Evolutionary conservation across 176 grass and related monocot genomes (phyloP).

Genomic region (Cenchrus fungigraminus): DNA sequence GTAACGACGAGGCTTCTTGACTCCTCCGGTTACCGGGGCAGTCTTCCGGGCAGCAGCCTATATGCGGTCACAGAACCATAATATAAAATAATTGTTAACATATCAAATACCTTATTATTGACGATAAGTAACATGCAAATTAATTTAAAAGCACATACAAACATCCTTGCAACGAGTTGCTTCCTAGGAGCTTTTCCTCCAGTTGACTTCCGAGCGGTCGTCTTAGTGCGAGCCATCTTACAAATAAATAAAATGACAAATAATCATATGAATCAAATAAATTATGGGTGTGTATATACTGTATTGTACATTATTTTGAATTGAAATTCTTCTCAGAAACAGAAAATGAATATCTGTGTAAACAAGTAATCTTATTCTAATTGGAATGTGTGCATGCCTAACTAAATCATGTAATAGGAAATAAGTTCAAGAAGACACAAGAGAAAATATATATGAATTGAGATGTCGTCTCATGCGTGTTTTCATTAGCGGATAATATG

Average conservation of each 20-base stretch:
- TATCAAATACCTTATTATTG: too few relatives aligned
- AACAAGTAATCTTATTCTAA: too few relatives aligned
- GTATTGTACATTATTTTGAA: background rate
- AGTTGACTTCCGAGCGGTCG: background rate
- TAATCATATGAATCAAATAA: background rate
- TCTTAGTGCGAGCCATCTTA: slow-evolving; percentile 25
- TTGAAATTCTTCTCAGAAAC: background rate
- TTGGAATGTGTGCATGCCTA: background rate
- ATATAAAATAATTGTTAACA: background rate
- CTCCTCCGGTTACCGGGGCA: background rate
- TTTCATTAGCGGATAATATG: background rate
- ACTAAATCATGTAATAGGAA: background rate
- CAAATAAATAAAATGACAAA: background rate
- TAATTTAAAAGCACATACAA: background rate
- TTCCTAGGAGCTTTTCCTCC: slow-evolving; percentile 19
- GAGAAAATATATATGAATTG: background rate
- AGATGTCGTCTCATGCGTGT: background rate
- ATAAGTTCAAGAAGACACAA: background rate
- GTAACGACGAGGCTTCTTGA: slow-evolving; percentile 22
- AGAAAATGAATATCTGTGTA: too few relatives aligned
- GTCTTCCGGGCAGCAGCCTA: slow-evolving; percentile 7
- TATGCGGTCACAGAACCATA: background rate
- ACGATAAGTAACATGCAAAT: background rate
- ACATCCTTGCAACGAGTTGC: background rate
- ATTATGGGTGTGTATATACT: background rate